Evolutionary conservation across 768 basidiomycete species (phyloP).

Genomic region (Coprinellus aureogranulatus): DNA sequence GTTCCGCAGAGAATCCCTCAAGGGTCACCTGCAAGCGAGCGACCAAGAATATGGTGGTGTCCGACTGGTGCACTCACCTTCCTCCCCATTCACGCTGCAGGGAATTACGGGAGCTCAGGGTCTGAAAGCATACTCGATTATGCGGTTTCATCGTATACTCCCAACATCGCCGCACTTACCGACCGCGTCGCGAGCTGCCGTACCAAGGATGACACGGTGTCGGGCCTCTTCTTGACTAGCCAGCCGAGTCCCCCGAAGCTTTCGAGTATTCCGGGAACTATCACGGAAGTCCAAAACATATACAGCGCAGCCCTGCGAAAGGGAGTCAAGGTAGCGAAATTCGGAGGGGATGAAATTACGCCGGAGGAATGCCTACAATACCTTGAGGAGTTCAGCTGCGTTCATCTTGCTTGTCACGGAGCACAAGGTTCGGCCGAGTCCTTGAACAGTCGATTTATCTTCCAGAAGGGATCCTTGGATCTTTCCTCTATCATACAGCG

Average conservation of each 20-base stretch:
- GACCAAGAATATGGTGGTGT: conserved; percentile 25
- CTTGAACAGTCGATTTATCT: conserved; percentile 1
- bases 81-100: conserved; percentile 18
- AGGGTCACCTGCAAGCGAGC: background rate
- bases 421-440: conserved; percentile 17
- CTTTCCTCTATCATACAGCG: too few species aligned
- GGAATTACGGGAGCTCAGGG: conserved; percentile 3
- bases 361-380: background rate
- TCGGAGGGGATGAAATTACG: background rate
- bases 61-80: conserved; percentile 24
- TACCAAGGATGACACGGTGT: background rate
- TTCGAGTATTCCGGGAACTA: background rate
- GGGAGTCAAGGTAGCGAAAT: background rate
- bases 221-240: background rate
- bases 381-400: conserved; percentile 13
- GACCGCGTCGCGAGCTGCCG: background rate
- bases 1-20: background rate
- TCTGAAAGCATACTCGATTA: conserved; percentile 1
- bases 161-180: conserved; percentile 5
- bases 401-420: conserved; percentile 33
- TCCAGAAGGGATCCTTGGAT: conserved; percentile 4
- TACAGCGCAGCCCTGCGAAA: background rate
- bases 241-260: background rate
- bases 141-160: conserved; percentile 15
- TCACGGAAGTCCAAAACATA: background rate